These are phyloP conservation scores for Trichoderma sp. DNA, from an alignment of 2,329 filamentous ascomycete genomes.

Conservation along the genomic window DNA sequence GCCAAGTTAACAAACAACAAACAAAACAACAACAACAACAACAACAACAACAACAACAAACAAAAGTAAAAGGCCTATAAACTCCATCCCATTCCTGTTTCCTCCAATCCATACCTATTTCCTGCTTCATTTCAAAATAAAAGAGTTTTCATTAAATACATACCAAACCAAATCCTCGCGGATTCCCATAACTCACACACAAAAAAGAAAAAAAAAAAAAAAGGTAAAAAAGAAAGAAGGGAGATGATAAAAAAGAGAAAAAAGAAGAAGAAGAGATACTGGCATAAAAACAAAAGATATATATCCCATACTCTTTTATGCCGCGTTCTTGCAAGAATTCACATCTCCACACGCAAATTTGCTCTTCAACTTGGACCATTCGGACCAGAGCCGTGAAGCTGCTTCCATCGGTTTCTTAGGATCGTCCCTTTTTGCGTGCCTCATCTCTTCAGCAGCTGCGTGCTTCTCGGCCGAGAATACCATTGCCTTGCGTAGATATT, in stretches of 20 bases:
- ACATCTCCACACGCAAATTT: constrained; percentile 28
- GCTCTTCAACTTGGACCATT: constrained; percentile 34
- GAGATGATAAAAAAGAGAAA: not conserved
- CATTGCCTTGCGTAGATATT: constrained; percentile 52
- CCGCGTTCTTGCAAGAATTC: not conserved
- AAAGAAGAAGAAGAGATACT: constrained; percentile 6
- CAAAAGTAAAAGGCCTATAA: not conserved
- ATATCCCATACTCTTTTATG: not conserved
- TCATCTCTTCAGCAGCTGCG: constrained; percentile 36
- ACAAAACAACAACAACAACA: not conserved
- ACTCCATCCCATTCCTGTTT: constrained; percentile 16
- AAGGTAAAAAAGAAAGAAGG: not conserved
- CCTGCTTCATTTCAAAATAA: not conserved
- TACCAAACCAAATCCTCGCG: constrained; percentile 2
- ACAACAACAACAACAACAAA: not conserved
- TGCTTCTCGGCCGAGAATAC: constrained; percentile 44
- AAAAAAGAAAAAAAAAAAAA: not conserved
- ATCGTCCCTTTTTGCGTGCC: constrained; percentile 28
- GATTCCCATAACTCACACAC: not conserved
- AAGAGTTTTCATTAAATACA: constrained; percentile 10
- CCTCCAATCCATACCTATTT: not conserved
- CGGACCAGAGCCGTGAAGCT: constrained; percentile 29
- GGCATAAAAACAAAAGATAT: not conserved
- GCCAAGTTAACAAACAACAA: not conserved
- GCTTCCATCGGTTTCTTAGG: constrained; percentile 34